Evolutionary conservation across 1,284 basidiomycete species (phyloP).

Genomic region (Coniophora puteana): DNA sequence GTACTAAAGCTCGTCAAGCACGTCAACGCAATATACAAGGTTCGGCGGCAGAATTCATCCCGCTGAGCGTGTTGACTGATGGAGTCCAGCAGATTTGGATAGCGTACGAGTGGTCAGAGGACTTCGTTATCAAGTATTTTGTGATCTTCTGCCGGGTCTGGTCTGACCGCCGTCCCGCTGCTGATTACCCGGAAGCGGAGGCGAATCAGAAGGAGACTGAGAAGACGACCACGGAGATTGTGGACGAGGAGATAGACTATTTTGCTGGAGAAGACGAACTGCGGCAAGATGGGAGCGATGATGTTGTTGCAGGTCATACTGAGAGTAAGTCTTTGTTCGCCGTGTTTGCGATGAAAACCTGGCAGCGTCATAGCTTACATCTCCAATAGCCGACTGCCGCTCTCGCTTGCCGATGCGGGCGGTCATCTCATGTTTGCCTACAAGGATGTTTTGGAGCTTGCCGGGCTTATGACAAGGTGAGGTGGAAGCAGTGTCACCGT

Average conservation of each 20-base stretch:
- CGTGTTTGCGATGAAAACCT: conserved; percentile 2
- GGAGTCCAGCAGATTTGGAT: conserved; percentile 78
- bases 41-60: too few relatives aligned
- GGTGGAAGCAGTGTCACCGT: neutral
- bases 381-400: conserved; percentile 87
- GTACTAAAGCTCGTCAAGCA: conserved; percentile 85
- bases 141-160: conserved; percentile 90
- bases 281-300: conserved; percentile 19
- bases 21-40: conserved; percentile 91
- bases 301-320: conserved; percentile 52
- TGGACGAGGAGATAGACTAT: neutral
- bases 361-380: conserved; percentile 78
- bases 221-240: too few relatives aligned
- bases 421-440: conserved; percentile 91
- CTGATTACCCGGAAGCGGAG: conserved; percentile 54
- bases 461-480: conserved; percentile 82
- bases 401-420: conserved; percentile 94
- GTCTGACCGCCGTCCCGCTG: conserved; percentile 85
- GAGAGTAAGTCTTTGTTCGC: conserved; percentile 45
- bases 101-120: conserved; percentile 88
- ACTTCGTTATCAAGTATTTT: conserved; percentile 93
- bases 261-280: neutral
- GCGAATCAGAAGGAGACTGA: neutral
- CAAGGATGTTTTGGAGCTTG: conserved; percentile 90
- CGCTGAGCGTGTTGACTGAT: too few relatives aligned